phyloP scores from a whole-genome alignment of 768 basidiomycete genomes.

The Mycena haematopus region DNA sequence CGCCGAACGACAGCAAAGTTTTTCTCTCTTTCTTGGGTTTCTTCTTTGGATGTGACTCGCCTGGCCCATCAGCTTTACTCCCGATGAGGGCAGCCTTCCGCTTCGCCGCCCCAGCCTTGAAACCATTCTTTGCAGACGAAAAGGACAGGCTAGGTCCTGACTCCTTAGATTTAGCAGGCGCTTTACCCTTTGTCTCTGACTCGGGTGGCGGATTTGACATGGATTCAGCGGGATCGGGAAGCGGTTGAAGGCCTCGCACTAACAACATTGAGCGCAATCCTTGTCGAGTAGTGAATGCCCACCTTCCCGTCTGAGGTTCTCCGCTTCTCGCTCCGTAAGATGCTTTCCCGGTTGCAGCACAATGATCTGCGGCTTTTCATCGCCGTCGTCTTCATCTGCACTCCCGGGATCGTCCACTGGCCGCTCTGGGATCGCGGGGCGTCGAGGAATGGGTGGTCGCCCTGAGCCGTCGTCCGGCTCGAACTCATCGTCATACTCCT shows the following conservation, averaged over 20 bases:
- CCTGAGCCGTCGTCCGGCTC: constrained; percentile 69
- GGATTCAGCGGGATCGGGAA: constrained; percentile 46
- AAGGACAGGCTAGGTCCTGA: constrained; percentile 47
- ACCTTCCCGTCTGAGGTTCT: constrained; percentile 81
- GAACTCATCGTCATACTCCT: constrained; percentile 56
- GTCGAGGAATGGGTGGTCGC: constrained; percentile 73
- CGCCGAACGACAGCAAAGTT: constrained; percentile 62
- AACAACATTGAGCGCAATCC: not conserved
- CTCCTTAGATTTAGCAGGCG: constrained; percentile 31
- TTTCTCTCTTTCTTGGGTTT: constrained; percentile 61
- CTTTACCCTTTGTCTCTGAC: constrained; percentile 34
- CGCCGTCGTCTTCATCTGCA: constrained; percentile 71
- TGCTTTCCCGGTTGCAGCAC: constrained; percentile 91
- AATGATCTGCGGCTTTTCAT: constrained; percentile 89
- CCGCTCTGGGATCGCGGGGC: constrained; percentile 75
- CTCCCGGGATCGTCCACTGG: constrained; percentile 74
- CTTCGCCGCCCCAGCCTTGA: constrained; percentile 42
- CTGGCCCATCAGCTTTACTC: constrained; percentile 32
- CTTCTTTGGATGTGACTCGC: constrained; percentile 48
- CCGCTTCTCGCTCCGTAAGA: constrained; percentile 76
- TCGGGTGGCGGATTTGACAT: constrained; percentile 24
- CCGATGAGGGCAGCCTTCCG: constrained; percentile 48
- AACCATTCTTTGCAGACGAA: constrained; percentile 45
- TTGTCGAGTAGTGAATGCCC: constrained; percentile 26
- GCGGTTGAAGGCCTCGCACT: constrained; percentile 69